Conservation (phyloP, 2,329 filamentous ascomycete genomes). For the Piedraia hortae region DNA sequence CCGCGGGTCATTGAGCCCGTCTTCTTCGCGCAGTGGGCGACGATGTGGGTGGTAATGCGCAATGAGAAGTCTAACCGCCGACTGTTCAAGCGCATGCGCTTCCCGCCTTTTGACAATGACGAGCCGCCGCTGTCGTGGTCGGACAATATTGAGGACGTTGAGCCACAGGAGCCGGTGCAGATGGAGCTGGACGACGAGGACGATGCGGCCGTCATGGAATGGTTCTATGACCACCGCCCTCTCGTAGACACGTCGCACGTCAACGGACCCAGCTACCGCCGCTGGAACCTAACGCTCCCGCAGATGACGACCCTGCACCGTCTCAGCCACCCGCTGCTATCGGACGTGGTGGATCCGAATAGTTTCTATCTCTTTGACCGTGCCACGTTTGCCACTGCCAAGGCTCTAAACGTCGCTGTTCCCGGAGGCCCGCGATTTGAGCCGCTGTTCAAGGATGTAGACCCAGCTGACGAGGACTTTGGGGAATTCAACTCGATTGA, state of each 20-base stretch:
- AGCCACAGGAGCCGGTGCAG: constrained; percentile 89
- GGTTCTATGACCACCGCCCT: constrained; percentile 90
- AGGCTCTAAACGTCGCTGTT: constrained; percentile 87
- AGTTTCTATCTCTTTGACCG: constrained; percentile 96
- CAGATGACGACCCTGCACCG: constrained; percentile 94
- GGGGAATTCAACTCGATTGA: constrained; percentile 99
- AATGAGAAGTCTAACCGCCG: constrained; percentile 89
- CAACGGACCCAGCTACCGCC: constrained; percentile 88
- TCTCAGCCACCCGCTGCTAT: constrained; percentile 68
- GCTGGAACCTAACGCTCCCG: constrained; percentile 72
- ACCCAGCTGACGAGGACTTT: constrained; percentile 96
- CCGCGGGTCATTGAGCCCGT: constrained; percentile 93
- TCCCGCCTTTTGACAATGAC: constrained; percentile 94
- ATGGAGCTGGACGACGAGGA: constrained; percentile 92
- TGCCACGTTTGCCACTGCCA: constrained; percentile 83
- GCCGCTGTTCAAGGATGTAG: constrained; percentile 91
- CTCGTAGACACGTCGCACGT: constrained; percentile 78
- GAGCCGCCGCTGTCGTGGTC: constrained; percentile 94
- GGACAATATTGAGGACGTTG: constrained; percentile 95
- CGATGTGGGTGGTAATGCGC: constrained; percentile 97
- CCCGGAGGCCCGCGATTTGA: constrained; percentile 95
- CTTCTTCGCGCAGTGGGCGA: constrained; percentile 95
- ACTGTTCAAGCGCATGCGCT: constrained; percentile 96
- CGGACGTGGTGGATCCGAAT: constrained; percentile 81
- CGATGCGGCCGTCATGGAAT: constrained; percentile 73